Percentiles rank a stretch among this genome's conserved stretches.
Evolutionary conservation across 2,329 filamentous ascomycete species (phyloP).

Genomic region (Aspergillus neotritici): DNA sequence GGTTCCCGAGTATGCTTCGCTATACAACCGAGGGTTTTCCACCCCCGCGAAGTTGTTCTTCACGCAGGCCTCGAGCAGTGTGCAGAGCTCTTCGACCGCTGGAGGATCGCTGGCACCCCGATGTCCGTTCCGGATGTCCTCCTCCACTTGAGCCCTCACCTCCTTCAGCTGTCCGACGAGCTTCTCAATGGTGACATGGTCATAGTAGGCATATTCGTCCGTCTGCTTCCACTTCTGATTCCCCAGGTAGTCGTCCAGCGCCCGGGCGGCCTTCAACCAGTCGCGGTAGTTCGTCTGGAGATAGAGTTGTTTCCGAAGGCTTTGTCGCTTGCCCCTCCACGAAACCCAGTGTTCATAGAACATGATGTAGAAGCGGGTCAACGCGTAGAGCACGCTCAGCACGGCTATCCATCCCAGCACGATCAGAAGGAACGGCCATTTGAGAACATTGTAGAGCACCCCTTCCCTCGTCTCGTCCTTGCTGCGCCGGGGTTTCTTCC

Average conservation of each 20-base stretch:
- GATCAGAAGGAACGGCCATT: slow-evolving; percentile 81
- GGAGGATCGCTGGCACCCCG: slow-evolving; percentile 33
- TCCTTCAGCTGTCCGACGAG: slow-evolving; percentile 67
- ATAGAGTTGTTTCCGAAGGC: slow-evolving; percentile 64
- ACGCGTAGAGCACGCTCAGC: slow-evolving; percentile 67
- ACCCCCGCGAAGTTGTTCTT: slow-evolving; percentile 97
- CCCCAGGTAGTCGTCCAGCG: slow-evolving; percentile 73
- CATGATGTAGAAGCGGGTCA: slow-evolving; percentile 83
- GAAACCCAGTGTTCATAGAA: slow-evolving; percentile 86
- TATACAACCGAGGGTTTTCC: slow-evolving; percentile 91
- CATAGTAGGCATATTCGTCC: slow-evolving; percentile 70
- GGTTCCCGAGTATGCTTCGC: slow-evolving; percentile 96
- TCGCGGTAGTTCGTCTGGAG: slow-evolving; percentile 69
- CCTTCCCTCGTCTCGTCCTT: slow-evolving; percentile 94
- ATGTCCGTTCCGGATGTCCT: slow-evolving; percentile 26
- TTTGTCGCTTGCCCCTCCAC: slow-evolving; percentile 76
- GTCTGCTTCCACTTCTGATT: slow-evolving; percentile 52
- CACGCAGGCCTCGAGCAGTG: slow-evolving; percentile 79
- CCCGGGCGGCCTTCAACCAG: slow-evolving; percentile 74
- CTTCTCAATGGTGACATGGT: slow-evolving; percentile 72
- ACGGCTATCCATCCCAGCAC: slow-evolving; percentile 76
- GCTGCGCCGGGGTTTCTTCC: slow-evolving; percentile 48
- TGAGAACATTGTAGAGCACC: slow-evolving; percentile 78
- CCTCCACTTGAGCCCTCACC: slow-evolving; percentile 37
- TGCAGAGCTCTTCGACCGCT: slow-evolving; percentile 68